phyloP scores from a whole-genome alignment of 169 alveolate genomes.

The Eimeria falciformis region DNA sequence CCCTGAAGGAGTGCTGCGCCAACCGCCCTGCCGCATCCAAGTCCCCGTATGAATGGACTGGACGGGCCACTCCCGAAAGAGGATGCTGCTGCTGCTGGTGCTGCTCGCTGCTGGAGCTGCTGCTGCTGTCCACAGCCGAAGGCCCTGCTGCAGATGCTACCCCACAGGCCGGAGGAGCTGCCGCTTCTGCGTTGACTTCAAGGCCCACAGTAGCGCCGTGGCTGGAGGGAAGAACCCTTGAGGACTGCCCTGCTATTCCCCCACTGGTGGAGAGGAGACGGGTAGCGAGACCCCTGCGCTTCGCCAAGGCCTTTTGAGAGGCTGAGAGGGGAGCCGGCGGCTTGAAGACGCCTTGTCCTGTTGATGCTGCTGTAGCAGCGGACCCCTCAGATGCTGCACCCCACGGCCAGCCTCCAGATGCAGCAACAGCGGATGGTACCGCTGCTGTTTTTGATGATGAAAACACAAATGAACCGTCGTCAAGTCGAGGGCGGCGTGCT shows the following conservation, averaged over 20 bases:
- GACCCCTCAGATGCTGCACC: too few relatives aligned
- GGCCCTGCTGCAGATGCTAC: not conserved
- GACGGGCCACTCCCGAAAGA: not conserved
- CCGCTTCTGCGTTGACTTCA: not conserved
- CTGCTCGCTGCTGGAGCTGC: conserved; percentile 16
- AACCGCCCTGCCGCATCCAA: not conserved
- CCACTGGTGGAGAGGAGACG: too few relatives aligned
- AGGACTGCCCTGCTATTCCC: too few relatives aligned
- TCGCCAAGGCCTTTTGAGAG: not conserved
- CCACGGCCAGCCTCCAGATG: too few relatives aligned
- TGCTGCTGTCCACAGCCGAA: not conserved
- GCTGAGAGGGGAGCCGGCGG: conserved; percentile 11
- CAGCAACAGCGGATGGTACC: too few relatives aligned
- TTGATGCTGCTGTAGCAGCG: not conserved
- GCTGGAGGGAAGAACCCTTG: too few relatives aligned
- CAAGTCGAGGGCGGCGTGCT: conserved; percentile 1
- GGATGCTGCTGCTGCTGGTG: not conserved
- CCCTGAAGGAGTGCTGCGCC: not conserved
- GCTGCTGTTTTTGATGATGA: too few relatives aligned
- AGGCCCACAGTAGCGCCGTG: not conserved
- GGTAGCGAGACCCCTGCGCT: not conserved
- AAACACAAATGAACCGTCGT: too few relatives aligned
- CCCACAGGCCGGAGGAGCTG: not conserved
- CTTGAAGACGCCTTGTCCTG: not conserved
- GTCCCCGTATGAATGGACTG: conserved; percentile 42